phyloP scores from a whole-genome alignment of 768 basidiomycete genomes.

The Psilocybe subaeruginosa region DNA sequence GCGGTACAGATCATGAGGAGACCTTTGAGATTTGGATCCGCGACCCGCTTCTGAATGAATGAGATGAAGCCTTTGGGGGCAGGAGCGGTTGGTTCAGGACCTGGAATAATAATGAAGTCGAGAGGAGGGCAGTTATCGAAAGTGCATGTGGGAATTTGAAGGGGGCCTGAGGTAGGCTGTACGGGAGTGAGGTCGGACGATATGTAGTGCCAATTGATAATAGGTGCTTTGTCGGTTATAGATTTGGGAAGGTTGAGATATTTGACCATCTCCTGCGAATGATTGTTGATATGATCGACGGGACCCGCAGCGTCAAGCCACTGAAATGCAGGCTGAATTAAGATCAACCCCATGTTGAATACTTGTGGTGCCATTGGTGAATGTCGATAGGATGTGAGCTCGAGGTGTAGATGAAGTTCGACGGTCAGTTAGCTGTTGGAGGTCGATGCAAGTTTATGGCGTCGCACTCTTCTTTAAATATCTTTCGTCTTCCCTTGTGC shows the following conservation, averaged over 20 bases:
- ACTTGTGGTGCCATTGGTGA: too few relatives aligned
- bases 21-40: constrained; percentile 18
- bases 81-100: constrained; percentile 15
- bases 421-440: too few relatives aligned
- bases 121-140: constrained; percentile 24
- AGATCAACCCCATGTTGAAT: too few relatives aligned
- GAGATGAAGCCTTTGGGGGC: constrained; percentile 17
- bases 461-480: too few relatives aligned
- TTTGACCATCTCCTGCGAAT: too few relatives aligned
- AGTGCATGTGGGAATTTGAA: constrained; percentile 21
- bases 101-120: constrained; percentile 30
- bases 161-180: constrained; percentile 21
- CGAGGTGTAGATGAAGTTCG: too few relatives aligned
- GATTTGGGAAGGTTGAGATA: neutral
- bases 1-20: constrained; percentile 26
- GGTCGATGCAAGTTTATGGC: too few relatives aligned
- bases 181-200: constrained; percentile 18
- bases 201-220: constrained; percentile 28
- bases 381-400: too few relatives aligned
- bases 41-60: constrained; percentile 21
- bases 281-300: too few relatives aligned
- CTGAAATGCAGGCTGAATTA: too few relatives aligned
- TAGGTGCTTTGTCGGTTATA: constrained; percentile 19
- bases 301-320: too few relatives aligned
- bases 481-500: too few relatives aligned